Evolutionary conservation across 805 yeast genomes (phyloP).

Genomic region (Hanseniaspora occidentalis): DNA sequence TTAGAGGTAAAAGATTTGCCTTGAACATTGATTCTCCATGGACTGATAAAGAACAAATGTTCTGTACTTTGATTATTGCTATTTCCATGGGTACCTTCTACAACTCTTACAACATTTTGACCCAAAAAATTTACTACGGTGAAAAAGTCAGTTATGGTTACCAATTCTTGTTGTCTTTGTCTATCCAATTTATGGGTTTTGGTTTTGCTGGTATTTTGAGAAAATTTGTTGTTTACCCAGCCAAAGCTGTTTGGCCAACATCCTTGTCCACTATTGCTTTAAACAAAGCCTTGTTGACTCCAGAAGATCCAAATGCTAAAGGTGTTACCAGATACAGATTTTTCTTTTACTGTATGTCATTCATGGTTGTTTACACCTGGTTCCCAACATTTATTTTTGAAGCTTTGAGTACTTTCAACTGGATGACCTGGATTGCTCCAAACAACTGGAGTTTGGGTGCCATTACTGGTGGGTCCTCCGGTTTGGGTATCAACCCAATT

Average conservation of each 20-base stretch:
- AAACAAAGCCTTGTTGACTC: conserved; percentile 36
- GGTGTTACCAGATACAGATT: conserved; percentile 32
- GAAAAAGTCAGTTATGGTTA: conserved; percentile 31
- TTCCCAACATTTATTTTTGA: conserved; percentile 53
- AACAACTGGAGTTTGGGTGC: conserved; percentile 38
- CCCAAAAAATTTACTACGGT: conserved; percentile 22
- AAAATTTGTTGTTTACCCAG: conserved; percentile 46
- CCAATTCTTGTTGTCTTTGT: conserved; percentile 36
- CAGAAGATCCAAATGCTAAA: conserved; percentile 23
- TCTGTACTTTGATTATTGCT: conserved; percentile 35
- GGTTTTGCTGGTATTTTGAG: conserved; percentile 53
- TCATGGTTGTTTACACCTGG: conserved; percentile 49
- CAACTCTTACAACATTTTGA: conserved; percentile 27
- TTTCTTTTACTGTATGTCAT: conserved; percentile 30
- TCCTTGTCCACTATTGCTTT: conserved; percentile 46
- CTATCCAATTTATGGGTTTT: conserved; percentile 54
- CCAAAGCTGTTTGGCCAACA: conserved; percentile 53
- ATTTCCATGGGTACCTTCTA: conserved; percentile 27
- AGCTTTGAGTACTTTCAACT: conserved; percentile 47
- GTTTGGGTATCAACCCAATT: conserved; percentile 42
- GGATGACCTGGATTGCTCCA: conserved; percentile 25
- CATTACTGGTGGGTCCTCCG: conserved; percentile 37
- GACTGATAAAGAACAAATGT: conserved; percentile 53
- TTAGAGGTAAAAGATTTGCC: conserved; percentile 28
- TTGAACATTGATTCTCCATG: conserved; percentile 51